A percentile compares a stretch with the other conserved stretches of the same genome.
Conservation (phyloP, 179 eudicot species). For the Dionaea muscipula region DNA sequence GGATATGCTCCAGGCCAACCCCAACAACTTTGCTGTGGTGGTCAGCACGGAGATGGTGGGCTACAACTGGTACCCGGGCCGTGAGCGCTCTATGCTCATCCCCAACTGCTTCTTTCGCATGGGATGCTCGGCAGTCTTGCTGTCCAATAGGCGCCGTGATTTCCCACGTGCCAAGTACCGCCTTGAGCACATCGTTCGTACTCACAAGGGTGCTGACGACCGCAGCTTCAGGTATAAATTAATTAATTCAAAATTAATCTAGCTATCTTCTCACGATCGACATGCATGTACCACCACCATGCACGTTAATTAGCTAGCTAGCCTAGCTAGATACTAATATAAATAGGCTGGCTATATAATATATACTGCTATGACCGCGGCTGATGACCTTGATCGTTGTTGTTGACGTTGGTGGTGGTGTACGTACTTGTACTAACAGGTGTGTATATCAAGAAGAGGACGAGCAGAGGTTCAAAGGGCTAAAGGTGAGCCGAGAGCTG, state of each 20-base stretch:
- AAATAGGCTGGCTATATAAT: too few species aligned
- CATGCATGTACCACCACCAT: too few species aligned
- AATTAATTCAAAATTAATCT: not conserved
- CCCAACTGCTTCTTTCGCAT: conserved; percentile 88
- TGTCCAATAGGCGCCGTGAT: conserved; percentile 82
- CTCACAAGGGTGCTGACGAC: conserved; percentile 88
- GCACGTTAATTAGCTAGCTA: too few species aligned
- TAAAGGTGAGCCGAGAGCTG: conserved; percentile 60
- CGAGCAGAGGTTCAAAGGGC: conserved; percentile 44
- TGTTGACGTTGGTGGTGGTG: too few species aligned
- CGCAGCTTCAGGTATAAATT: conserved; percentile 52
- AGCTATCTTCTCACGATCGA: too few species aligned
- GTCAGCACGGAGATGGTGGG: conserved; percentile 93
- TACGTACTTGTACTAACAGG: conserved; percentile 31
- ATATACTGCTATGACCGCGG: too few species aligned
- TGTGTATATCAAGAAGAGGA: conserved; percentile 84
- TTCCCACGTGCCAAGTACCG: conserved; percentile 73
- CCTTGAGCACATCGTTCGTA: conserved; percentile 84
- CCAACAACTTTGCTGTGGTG: conserved; percentile 74
- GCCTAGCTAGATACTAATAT: too few species aligned
- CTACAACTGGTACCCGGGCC: conserved; percentile 83
- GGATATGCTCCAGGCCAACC: conserved; percentile 84
- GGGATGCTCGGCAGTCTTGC: conserved; percentile 82
- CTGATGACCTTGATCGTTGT: too few species aligned
- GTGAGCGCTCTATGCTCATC: conserved; percentile 65